phyloP scores from a whole-genome alignment of 768 basidiomycete species.

The Termitomyces sp. region DNA sequence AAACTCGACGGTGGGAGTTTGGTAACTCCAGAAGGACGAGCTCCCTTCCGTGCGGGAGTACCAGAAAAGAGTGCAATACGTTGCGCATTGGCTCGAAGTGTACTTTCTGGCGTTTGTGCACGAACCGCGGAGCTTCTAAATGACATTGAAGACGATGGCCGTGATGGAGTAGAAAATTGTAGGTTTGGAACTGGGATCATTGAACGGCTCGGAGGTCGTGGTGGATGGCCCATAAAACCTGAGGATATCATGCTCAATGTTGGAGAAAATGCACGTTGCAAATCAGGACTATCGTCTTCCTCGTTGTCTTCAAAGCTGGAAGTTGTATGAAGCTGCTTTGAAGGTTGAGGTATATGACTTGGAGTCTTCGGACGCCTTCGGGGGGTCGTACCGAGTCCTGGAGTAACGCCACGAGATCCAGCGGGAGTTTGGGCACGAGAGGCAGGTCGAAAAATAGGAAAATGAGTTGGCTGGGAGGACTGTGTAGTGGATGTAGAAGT shows the following conservation, averaged over 20 bases:
- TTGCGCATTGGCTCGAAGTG: conserved; percentile 53
- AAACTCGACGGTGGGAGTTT: conserved; percentile 75
- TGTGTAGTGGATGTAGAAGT: conserved; percentile 67
- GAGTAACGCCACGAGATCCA: conserved; percentile 22
- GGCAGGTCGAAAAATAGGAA: conserved; percentile 37
- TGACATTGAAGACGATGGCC: conserved; percentile 70
- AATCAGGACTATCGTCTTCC: conserved; percentile 35
- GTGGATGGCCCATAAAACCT: conserved; percentile 39
- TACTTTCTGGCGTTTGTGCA: conserved; percentile 68
- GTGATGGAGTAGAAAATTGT: conserved; percentile 62
- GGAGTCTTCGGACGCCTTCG: conserved; percentile 77
- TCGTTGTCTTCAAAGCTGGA: conserved; percentile 12
- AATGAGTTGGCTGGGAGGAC: conserved; percentile 38
- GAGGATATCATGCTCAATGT: conserved; percentile 39
- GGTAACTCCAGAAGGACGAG: conserved; percentile 27
- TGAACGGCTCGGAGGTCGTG: conserved; percentile 76
- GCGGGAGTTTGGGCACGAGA: conserved; percentile 63
- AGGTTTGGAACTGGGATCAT: conserved; percentile 79
- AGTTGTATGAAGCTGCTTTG: conserved; percentile 33
- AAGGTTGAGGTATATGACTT: conserved; percentile 69
- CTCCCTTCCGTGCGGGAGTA: conserved; percentile 30
- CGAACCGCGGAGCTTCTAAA: conserved; percentile 40
- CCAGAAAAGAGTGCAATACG: conserved; percentile 52
- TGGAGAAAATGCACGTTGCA: conserved; percentile 65
- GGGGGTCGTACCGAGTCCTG: conserved; percentile 39